These are phyloP conservation scores for Cichorium intybus DNA, from an alignment of 140 eudicot genomes.

Conservation along the genomic window DNA sequence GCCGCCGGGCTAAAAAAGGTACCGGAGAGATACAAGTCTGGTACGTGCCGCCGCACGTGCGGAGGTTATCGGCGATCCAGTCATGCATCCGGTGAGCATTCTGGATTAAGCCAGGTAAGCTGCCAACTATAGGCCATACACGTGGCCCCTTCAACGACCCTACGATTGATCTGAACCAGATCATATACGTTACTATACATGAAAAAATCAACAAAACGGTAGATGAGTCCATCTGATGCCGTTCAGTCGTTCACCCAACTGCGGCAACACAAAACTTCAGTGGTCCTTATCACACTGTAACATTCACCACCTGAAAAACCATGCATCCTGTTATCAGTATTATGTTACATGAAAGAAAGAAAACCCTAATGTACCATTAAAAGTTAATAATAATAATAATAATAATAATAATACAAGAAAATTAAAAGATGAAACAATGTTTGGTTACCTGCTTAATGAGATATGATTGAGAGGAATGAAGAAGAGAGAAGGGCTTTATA, in stretches of 20 bases:
- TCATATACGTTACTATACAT: slow-evolving; percentile 34
- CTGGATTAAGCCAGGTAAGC: slow-evolving; percentile 64
- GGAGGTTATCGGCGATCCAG: slow-evolving; percentile 76
- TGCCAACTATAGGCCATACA: slow-evolving; percentile 71
- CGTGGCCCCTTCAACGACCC: slow-evolving; percentile 60
- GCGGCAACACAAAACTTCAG: slow-evolving; percentile 7
- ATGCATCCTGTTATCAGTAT: too few relatives aligned
- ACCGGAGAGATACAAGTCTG: slow-evolving; percentile 65
- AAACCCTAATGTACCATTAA: too few relatives aligned
- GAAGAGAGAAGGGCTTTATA: slow-evolving; percentile 36
- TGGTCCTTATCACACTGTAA: not conserved
- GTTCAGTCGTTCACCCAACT: not conserved
- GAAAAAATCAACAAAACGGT: slow-evolving; percentile 36
- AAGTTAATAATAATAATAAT: too few relatives aligned
- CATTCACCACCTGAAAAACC: slow-evolving; percentile 8
- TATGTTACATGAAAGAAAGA: too few relatives aligned
- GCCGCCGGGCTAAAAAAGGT: slow-evolving; percentile 65
- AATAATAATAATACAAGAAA: not conserved
- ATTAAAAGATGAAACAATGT: not conserved
- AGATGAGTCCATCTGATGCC: slow-evolving; percentile 44
- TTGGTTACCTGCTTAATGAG: slow-evolving; percentile 1
- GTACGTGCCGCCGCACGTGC: slow-evolving; percentile 79
- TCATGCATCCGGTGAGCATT: slow-evolving; percentile 58
- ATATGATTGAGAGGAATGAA: slow-evolving; percentile 14
- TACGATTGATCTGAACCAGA: slow-evolving; percentile 56